Percentiles rank a stretch among this genome's conserved stretches.
Evolutionary conservation across 495 filamentous ascomycete genomes (phyloP).

Genomic region (Penicillium riverlandense): DNA sequence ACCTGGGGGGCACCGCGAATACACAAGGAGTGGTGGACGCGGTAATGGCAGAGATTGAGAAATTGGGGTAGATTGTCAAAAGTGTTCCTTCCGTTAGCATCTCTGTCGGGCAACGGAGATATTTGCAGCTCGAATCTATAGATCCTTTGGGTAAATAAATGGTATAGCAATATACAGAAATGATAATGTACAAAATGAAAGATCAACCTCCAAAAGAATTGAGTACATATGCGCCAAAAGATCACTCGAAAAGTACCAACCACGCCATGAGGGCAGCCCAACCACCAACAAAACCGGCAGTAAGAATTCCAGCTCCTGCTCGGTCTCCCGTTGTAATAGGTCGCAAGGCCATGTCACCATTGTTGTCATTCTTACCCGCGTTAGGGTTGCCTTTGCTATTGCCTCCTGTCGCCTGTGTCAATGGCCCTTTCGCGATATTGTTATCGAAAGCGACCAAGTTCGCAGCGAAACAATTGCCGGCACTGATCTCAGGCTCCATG

Average conservation of each 20-base stretch:
- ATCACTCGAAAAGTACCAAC: no score
- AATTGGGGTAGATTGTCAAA: neutral
- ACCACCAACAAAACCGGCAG: conserved; percentile 41
- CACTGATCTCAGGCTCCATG: conserved; percentile 43
- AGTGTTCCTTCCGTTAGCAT: no score
- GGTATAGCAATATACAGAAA: no score
- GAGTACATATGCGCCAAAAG: no score
- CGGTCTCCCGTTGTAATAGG: conserved; percentile 44
- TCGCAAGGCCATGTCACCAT: neutral
- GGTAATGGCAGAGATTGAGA: conserved; percentile 45
- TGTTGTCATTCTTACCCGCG: neutral
- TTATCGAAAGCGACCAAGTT: conserved; percentile 20
- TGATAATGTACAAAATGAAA: no score
- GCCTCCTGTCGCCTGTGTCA: conserved; percentile 10
- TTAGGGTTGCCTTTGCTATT: conserved; percentile 14
- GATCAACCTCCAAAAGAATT: no score
- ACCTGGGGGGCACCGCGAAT: conserved; percentile 45
- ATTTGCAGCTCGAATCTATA: no score
- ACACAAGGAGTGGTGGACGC: conserved; percentile 51
- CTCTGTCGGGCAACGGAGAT: no score
- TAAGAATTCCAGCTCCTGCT: conserved; percentile 55
- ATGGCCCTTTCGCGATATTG: conserved; percentile 6
- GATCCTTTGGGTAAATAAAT: no score
- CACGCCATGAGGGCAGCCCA: conserved; percentile 23
- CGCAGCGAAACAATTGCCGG: conserved; percentile 50